Evolutionary conservation across 257 asterid species (phyloP).

Genomic region (Paulownia fortunei): DNA sequence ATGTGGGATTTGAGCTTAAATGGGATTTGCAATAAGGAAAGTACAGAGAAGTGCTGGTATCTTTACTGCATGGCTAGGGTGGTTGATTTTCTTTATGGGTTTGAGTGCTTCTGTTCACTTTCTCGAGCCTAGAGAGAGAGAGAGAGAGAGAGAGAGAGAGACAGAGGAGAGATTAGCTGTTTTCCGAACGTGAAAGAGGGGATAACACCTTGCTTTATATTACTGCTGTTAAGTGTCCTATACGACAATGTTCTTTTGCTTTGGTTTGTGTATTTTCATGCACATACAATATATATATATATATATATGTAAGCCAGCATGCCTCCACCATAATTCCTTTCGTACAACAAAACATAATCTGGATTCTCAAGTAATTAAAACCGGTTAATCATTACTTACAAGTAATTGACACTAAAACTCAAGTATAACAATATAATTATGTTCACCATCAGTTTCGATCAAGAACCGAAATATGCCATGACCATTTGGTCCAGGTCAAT

Average conservation of each 20-base stretch:
- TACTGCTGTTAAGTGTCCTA: neutral
- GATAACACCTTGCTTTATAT: constrained; percentile 53
- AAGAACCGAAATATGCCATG: too few relatives aligned
- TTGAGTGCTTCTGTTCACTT: constrained; percentile 53
- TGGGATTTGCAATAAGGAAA: constrained; percentile 10
- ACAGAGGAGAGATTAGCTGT: constrained; percentile 4
- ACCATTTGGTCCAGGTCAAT: too few relatives aligned
- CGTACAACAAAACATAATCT: constrained; percentile 23
- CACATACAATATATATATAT: constrained; percentile 26
- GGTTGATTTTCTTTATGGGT: constrained; percentile 57
- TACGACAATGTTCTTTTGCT: constrained; percentile 30
- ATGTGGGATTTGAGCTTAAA: constrained; percentile 8
- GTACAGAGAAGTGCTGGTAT: constrained; percentile 4
- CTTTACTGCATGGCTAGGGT: constrained; percentile 46
- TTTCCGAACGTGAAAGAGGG: constrained; percentile 51
- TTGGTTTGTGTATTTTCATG: constrained; percentile 57
- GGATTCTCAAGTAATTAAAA: constrained; percentile 26
- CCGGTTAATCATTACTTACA: neutral
- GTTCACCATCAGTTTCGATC: too few relatives aligned
- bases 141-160: constrained; percentile 31
- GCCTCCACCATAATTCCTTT: constrained; percentile 31
- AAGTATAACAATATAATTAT: too few relatives aligned
- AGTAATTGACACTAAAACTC: too few relatives aligned
- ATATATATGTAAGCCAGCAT: constrained; percentile 2
- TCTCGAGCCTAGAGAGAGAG: constrained; percentile 49